Conservation (phyloP, 2,329 filamentous ascomycete species). For the Cordyceps pruinosa region DNA sequence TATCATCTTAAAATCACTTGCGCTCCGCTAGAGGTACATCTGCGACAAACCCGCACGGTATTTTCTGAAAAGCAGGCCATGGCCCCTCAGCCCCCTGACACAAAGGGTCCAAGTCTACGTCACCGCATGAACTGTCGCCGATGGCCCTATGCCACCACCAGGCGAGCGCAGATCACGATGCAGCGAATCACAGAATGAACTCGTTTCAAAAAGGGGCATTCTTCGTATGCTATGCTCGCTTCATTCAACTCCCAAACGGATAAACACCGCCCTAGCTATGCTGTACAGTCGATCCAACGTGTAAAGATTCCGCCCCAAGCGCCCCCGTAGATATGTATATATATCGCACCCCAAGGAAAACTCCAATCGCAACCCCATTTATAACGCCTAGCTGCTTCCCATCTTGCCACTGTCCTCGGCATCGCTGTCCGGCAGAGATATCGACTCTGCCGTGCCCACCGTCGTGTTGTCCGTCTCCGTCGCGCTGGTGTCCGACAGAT, state of each 20-base stretch:
- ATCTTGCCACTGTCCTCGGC: not conserved
- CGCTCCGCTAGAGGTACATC: no score
- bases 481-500: not conserved
- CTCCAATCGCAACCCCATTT: not conserved
- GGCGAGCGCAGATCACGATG: no score
- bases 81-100: no score
- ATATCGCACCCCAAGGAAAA: not conserved
- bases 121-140: no score
- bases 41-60: no score
- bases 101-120: no score
- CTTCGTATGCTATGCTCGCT: not conserved
- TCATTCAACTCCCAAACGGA: not conserved
- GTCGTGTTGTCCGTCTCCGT: slow-evolving; percentile 10
- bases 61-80: no score
- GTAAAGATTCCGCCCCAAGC: not conserved
- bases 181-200: no score
- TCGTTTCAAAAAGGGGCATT: not conserved
- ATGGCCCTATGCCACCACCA: no score
- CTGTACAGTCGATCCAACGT: not conserved
- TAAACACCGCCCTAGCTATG: not conserved
- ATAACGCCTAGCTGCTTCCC: not conserved
- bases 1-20: no score
- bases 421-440: not conserved
- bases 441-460: slow-evolving; percentile 3
- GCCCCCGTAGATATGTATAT: not conserved